Percentiles rank a stretch among this genome's conserved stretches.
Evolutionary conservation across 176 grass and related monocot genomes (phyloP).

Genomic region (Carex myosuroides): DNA sequence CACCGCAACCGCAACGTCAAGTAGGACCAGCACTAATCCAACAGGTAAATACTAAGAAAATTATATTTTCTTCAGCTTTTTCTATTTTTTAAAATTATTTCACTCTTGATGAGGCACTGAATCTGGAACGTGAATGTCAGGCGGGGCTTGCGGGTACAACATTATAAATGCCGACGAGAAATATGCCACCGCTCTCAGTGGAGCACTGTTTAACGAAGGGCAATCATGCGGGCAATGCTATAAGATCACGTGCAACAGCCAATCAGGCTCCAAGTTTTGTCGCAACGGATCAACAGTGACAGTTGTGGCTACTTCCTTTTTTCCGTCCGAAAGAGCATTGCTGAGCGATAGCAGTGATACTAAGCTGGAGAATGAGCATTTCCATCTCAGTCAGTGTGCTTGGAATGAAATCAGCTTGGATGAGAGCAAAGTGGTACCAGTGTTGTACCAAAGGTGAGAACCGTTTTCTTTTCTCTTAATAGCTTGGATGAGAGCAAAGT

Average conservation of each 20-base stretch:
- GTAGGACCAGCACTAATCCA: background rate
- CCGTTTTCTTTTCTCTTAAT: background rate
- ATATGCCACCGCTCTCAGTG: background rate
- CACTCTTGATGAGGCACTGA: background rate
- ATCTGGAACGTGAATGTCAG: background rate
- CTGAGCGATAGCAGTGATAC: background rate
- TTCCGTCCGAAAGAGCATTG: background rate
- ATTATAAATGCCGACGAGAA: background rate
- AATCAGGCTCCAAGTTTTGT: background rate
- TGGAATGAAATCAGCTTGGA: constrained; percentile 9
- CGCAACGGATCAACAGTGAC: background rate
- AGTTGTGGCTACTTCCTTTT: constrained; percentile 8
- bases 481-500: background rate
- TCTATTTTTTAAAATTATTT: background rate
- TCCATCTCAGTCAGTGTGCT: background rate
- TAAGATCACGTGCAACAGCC: background rate
- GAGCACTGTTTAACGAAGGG: background rate
- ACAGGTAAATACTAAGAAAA: background rate
- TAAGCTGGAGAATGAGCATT: constrained; percentile 11
- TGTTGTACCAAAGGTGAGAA: constrained; percentile 22
- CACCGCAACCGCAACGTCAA: background rate
- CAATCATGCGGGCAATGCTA: constrained; percentile 9
- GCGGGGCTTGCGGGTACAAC: constrained; percentile 14
- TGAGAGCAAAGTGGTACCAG: background rate
- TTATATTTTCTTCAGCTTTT: background rate